Conservation (phyloP, 768 basidiomycete genomes). For the Mycena latifolia region DNA sequence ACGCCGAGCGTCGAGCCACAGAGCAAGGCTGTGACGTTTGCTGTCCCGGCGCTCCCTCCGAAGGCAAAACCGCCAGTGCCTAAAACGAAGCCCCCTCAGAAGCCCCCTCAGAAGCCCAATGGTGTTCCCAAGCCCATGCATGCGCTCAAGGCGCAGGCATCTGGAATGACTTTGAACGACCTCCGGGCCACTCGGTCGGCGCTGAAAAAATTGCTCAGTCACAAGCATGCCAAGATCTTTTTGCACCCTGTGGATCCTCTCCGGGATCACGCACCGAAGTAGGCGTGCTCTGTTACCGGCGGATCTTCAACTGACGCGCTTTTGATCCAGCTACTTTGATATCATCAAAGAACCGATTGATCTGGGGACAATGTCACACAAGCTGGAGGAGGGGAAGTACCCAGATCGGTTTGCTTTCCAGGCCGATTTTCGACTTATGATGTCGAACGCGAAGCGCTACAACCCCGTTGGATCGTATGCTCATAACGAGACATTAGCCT, state of each 20-base stretch:
- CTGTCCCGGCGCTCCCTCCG: constrained; percentile 44
- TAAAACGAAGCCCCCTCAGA: not conserved
- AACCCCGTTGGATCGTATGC: constrained; percentile 80
- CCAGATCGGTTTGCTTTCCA: constrained; percentile 86
- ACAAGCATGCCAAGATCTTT: constrained; percentile 84
- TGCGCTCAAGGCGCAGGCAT: constrained; percentile 77
- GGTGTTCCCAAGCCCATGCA: constrained; percentile 55
- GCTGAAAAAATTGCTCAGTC: constrained; percentile 81
- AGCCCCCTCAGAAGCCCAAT: constrained; percentile 36
- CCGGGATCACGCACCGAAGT: constrained; percentile 91
- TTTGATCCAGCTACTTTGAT: constrained; percentile 82
- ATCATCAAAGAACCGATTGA: constrained; percentile 96
- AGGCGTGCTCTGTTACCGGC: constrained; percentile 2
- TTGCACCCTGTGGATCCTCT: constrained; percentile 96
- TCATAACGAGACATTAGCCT: constrained; percentile 77
- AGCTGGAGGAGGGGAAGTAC: constrained; percentile 90
- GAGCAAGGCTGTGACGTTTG: constrained; percentile 53
- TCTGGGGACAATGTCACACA: constrained; percentile 87
- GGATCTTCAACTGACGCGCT: constrained; percentile 5
- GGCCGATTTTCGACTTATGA: constrained; percentile 89
- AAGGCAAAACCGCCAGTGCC: constrained; percentile 21
- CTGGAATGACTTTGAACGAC: constrained; percentile 84
- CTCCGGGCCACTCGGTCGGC: constrained; percentile 80
- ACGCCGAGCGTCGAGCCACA: constrained; percentile 48
- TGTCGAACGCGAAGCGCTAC: constrained; percentile 88